A percentile compares a stretch with the other conserved stretches of the same genome.
Evolutionary conservation across 306 rosid genomes (phyloP).

Genomic region (Cicer yamashitae): DNA sequence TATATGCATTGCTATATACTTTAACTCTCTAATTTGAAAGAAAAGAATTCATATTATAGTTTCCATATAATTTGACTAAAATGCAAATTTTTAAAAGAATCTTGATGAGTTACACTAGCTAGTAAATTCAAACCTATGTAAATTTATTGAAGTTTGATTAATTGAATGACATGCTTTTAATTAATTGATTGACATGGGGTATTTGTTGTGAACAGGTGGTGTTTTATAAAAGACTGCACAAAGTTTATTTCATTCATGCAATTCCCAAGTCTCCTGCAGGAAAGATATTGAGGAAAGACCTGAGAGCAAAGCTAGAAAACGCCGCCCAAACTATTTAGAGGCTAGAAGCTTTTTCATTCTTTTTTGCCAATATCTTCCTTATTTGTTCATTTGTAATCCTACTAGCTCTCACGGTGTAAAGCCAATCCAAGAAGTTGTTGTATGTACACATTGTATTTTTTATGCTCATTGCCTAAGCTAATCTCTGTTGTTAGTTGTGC

Average conservation of each 20-base stretch:
- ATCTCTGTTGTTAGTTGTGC: neutral
- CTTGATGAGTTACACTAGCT: neutral
- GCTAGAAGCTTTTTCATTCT: neutral
- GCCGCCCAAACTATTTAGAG: constrained; percentile 28
- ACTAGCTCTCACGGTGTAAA: constrained; percentile 2
- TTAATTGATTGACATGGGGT: neutral
- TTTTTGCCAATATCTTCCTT: constrained; percentile 20
- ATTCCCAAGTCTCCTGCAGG: constrained; percentile 92
- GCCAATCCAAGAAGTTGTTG: constrained; percentile 15
- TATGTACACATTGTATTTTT: constrained; percentile 31
- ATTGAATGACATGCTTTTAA: neutral
- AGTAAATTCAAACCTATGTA: neutral
- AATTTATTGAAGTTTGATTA: constrained; percentile 4
- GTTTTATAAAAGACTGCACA: constrained; percentile 82
- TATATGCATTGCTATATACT: neutral
- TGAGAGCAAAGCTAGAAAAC: constrained; percentile 73
- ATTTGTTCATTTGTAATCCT: constrained; percentile 44
- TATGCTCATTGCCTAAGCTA: neutral
- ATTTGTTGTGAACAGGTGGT: constrained; percentile 66
- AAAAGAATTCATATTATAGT: neutral
- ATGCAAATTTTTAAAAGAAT: neutral
- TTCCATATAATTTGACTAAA: neutral
- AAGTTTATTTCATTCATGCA: constrained; percentile 70
- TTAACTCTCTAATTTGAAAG: neutral
- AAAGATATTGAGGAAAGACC: constrained; percentile 83